A percentile compares a stretch with the other conserved stretches of the same genome.
phyloP scores from a whole-genome alignment of 78 protist genomes.

The Protostelium mycophagum region DNA sequence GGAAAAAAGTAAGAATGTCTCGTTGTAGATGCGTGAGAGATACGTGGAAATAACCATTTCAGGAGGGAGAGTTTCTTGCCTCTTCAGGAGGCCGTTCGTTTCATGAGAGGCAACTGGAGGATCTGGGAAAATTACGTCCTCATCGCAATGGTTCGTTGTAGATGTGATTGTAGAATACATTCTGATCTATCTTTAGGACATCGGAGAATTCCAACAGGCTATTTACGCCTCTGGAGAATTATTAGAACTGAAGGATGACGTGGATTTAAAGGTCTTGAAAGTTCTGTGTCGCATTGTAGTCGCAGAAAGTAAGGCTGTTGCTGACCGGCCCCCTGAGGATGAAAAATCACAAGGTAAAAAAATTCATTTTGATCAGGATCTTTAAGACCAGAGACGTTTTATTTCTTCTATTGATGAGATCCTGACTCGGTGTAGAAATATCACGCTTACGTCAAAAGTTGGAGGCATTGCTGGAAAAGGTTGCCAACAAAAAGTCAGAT shows the following conservation, averaged over 20 bases:
- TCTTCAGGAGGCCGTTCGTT: slow-evolving; percentile 48
- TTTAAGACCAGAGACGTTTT: background rate
- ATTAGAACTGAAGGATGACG: slow-evolving; percentile 24
- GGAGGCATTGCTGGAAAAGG: slow-evolving; percentile 23
- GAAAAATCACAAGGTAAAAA: background rate
- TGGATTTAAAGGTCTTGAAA: slow-evolving; percentile 11
- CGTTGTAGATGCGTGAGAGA: background rate
- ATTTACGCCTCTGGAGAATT: slow-evolving; percentile 4
- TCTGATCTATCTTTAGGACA: background rate
- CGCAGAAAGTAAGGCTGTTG: background rate
- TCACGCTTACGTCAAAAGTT: background rate
- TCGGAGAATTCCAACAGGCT: slow-evolving; percentile 29
- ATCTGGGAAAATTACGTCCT: slow-evolving; percentile 74
- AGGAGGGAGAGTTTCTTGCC: slow-evolving; percentile 37
- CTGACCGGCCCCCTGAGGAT: background rate
- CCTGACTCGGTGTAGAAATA: slow-evolving; percentile 22
- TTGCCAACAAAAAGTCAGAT: slow-evolving; percentile 30
- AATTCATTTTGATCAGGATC: background rate
- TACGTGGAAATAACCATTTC: no score
- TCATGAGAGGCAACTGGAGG: slow-evolving; percentile 63
- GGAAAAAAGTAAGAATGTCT: background rate
- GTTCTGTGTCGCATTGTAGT: background rate
- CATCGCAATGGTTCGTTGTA: slow-evolving; percentile 17
- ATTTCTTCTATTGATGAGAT: slow-evolving; percentile 8
- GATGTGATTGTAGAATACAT: background rate